These are phyloP conservation scores for Rhodotorula diobovata DNA, from an alignment of 768 basidiomycete genomes.

Conservation along the genomic window DNA sequence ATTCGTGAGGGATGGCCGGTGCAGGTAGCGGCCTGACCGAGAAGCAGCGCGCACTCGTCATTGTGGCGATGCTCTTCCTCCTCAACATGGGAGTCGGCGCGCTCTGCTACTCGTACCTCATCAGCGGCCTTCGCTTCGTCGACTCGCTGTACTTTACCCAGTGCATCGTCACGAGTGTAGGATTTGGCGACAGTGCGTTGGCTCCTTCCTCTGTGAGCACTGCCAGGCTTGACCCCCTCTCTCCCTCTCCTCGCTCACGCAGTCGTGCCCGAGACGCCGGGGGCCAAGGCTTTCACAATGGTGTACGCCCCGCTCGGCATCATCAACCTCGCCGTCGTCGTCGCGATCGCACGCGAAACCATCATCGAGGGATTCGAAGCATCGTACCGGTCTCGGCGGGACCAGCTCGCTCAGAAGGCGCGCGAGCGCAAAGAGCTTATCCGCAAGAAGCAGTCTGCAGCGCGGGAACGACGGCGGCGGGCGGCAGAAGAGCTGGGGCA, in stretches of 20 bases:
- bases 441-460: slow-evolving; percentile 9
- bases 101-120: slow-evolving; percentile 51
- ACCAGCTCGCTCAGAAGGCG: slow-evolving; percentile 41
- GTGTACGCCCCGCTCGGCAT: slow-evolving; percentile 41
- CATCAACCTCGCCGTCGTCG: slow-evolving; percentile 34
- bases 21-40: slow-evolving; percentile 59
- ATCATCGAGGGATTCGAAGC: slow-evolving; percentile 58
- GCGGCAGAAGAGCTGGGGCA: slow-evolving; percentile 13
- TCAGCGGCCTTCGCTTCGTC: slow-evolving; percentile 49
- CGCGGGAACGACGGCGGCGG: not conserved
- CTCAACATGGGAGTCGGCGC: slow-evolving; percentile 70
- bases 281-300: slow-evolving; percentile 26
- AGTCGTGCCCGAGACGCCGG: not conserved
- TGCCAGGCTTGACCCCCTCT: not conserved
- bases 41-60: slow-evolving; percentile 70
- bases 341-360: slow-evolving; percentile 25
- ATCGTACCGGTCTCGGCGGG: slow-evolving; percentile 52
- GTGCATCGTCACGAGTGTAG: slow-evolving; percentile 62
- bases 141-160: slow-evolving; percentile 52
- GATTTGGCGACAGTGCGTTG: slow-evolving; percentile 27
- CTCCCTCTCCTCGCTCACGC: not conserved
- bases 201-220: too few species aligned
- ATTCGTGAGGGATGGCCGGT: not conserved
- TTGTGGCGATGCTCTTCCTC: slow-evolving; percentile 69
- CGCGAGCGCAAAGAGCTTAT: slow-evolving; percentile 23